Evolutionary conservation across 2,329 filamentous ascomycete species (phyloP), one percentile per base, ranked within the genome.

Genomic region (Whalleya microplaca): DNA sequence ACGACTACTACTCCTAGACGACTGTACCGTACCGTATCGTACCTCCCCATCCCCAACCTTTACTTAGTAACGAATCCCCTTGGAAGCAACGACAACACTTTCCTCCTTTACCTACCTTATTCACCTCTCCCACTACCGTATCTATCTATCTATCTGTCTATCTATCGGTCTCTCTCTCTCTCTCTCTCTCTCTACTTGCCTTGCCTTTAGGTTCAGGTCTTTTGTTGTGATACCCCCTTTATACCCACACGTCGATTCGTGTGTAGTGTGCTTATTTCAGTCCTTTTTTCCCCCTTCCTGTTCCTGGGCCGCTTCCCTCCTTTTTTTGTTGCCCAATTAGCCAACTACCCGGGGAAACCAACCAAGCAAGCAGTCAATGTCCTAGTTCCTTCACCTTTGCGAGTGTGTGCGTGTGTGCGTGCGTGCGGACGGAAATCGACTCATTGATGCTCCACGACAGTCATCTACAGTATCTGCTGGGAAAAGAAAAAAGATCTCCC

Each of bases 221-320:
- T 45, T 56, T 51, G 48, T 65, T 57, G 60, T 58, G 64, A 67
- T 68, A 66, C 63, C 64, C 65, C 62, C 63, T 68, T 67, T 66
- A 65, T 63, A 67, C 58, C 65, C 63, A 59, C 64, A 62, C 64
- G 64, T 64, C 62, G 64, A 64, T 61, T 64, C 61, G 64, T 65
- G 62, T 64, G 53, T 56, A 55, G 63, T 55, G 61, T 66, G 59
- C 63, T 67, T 69, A 65, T 66, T 65, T 61, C 58, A 64, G 62
- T 64, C 65, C 55, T 65, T 60, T 45, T 46, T 50, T 48, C 62
- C n/a, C 43, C 53, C 54, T 62, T 49, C 55, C 58, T 61, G 58
- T 52, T 59, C 59, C 59, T 55, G 58, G 58, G 59, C 59, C 45
- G 29, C 56, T 57, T 57, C 59, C 43, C 45, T 58, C 48, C 47